phyloP scores from a whole-genome alignment of 495 filamentous ascomycete genomes.

The Penicillium samsonianum region DNA sequence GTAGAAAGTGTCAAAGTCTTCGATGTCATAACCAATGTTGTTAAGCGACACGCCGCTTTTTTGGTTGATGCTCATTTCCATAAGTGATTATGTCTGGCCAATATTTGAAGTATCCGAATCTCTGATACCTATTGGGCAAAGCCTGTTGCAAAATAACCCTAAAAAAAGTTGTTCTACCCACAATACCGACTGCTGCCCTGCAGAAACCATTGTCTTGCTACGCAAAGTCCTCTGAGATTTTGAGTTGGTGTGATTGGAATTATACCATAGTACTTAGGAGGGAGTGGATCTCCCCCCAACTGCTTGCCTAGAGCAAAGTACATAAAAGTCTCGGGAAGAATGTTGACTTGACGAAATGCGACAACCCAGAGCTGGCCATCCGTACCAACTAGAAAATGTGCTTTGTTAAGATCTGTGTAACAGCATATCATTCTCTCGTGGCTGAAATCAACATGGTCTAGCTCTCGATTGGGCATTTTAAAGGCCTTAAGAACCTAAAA shows the following conservation, averaged over 20 bases:
- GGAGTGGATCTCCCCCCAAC: too few relatives aligned
- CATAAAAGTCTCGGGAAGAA: not conserved
- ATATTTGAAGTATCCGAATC: too few relatives aligned
- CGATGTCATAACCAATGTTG: too few relatives aligned
- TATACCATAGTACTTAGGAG: not conserved
- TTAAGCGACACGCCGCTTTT: too few relatives aligned
- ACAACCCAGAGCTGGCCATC: not conserved
- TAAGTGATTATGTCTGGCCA: too few relatives aligned
- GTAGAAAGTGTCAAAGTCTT: too few relatives aligned
- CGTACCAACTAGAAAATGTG: too few relatives aligned
- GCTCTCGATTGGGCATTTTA: not conserved
- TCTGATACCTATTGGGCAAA: too few relatives aligned
- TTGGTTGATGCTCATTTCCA: too few relatives aligned
- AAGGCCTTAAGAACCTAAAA: not conserved
- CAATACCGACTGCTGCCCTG: not conserved
- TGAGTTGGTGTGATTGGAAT: not conserved
- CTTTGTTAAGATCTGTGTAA: too few relatives aligned
- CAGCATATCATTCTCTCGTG: not conserved
- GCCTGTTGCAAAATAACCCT: too few relatives aligned
- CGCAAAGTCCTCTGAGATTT: not conserved
- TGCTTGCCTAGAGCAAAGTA: constrained; percentile 1
- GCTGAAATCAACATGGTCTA: not conserved
- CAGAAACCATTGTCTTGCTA: constrained; percentile 1
- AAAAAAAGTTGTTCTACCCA: not conserved
- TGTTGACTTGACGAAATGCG: not conserved